A percentile compares a stretch with the other conserved stretches of the same genome.
These are phyloP conservation scores for Penicillium polonicum DNA, from an alignment of 2,329 filamentous ascomycete genomes.

Conservation along the genomic window DNA sequence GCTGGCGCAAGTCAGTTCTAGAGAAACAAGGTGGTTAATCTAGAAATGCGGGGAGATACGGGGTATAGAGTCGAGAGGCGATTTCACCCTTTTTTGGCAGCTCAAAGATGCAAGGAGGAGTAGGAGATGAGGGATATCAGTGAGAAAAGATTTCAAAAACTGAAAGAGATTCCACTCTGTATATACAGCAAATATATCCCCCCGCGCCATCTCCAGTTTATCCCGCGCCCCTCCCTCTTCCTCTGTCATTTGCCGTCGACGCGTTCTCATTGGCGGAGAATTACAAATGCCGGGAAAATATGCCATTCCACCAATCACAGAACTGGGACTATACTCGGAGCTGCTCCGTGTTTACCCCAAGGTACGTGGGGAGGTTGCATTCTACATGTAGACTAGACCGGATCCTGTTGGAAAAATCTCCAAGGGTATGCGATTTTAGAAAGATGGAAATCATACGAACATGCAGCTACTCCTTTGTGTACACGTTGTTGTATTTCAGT, in stretches of 20 bases:
- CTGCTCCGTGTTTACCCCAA: conserved; percentile 17
- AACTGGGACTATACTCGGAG: conserved; percentile 9
- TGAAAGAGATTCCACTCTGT: conserved; percentile 12
- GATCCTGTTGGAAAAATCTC: not conserved
- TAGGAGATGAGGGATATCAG: not conserved
- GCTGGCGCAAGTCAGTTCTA: conserved; percentile 2
- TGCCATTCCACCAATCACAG: conserved; percentile 27
- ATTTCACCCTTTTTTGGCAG: not conserved
- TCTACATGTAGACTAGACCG: not conserved
- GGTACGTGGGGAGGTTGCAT: conserved; percentile 8
- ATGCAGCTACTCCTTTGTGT: not conserved
- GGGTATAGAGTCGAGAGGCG: not conserved
- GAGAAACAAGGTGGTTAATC: not conserved
- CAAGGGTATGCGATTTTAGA: not conserved
- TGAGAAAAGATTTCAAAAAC: conserved; percentile 4
- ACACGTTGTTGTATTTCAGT: not conserved
- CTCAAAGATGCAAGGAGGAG: not conserved
- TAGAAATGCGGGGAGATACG: conserved; percentile 7
- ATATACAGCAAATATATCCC: conserved; percentile 21
- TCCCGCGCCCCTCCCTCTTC: conserved; percentile 18
- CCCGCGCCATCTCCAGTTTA: conserved; percentile 19
- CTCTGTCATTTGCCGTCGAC: not conserved
- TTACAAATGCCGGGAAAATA: conserved; percentile 12
- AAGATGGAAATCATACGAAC: not conserved
- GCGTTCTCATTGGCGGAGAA: conserved; percentile 26